phyloP scores from a whole-genome alignment of 768 basidiomycete genomes.

The Trametes sanguinea region DNA sequence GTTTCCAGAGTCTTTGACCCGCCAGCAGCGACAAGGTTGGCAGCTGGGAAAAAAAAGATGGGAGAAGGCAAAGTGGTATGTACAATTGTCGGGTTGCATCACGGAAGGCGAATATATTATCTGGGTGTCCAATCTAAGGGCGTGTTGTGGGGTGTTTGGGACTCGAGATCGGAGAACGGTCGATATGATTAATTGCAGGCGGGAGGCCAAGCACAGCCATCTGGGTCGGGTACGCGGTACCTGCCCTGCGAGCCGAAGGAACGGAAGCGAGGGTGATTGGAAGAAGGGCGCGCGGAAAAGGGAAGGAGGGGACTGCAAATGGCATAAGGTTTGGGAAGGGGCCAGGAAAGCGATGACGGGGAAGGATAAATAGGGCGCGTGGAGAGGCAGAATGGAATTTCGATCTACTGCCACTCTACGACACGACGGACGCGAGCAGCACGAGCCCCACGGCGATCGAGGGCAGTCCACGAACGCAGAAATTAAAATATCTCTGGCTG shows the following conservation, averaged over 20 bases:
- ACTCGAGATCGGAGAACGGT: slow-evolving; percentile 17
- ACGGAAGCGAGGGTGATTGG: slow-evolving; percentile 23
- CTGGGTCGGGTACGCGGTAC: slow-evolving; percentile 20
- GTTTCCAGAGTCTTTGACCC: neutral
- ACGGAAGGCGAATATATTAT: slow-evolving; percentile 6
- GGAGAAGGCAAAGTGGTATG: neutral
- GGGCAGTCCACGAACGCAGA: neutral
- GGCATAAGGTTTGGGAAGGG: slow-evolving; percentile 13
- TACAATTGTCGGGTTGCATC: neutral
- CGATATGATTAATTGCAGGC: slow-evolving; percentile 25
- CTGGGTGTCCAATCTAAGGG: slow-evolving; percentile 5
- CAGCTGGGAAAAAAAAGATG: slow-evolving; percentile 5
- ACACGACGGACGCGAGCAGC: slow-evolving; percentile 16
- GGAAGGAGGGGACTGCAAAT: slow-evolving; percentile 13
- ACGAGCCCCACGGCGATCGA: slow-evolving; percentile 19
- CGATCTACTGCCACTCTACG: slow-evolving; percentile 22
- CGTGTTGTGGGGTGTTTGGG: slow-evolving; percentile 15
- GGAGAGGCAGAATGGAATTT: slow-evolving; percentile 21
- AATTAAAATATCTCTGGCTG: slow-evolving; percentile 4
- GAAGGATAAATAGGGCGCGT: slow-evolving; percentile 25
- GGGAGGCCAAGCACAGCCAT: slow-evolving; percentile 23
- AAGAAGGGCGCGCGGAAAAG: slow-evolving; percentile 19
- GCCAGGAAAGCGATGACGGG: slow-evolving; percentile 20
- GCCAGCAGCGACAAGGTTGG: slow-evolving; percentile 8
- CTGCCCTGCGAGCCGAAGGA: slow-evolving; percentile 17